Evolutionary conservation across 768 basidiomycete genomes (phyloP), one percentile per base, ranked within the genome.

Genomic region (Tremella mesenterica): DNA sequence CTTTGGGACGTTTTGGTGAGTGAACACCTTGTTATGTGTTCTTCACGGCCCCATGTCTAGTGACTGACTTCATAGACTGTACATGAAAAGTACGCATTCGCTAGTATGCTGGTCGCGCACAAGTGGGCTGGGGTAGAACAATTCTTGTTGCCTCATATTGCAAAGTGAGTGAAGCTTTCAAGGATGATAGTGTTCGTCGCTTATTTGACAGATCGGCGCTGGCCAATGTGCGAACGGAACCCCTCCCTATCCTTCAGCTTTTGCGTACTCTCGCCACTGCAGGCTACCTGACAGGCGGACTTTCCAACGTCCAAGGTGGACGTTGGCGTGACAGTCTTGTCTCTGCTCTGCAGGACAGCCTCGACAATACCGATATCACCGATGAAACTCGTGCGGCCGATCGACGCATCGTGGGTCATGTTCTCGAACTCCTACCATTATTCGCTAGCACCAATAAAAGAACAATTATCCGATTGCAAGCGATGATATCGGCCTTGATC

Each of bases 121-220:
- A 59, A 63, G 29, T 72, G 72, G 70, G 49, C 56, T 25, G 71
- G 70, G 6, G 56, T 70, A 33, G 72, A 73, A 50, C 72, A 73
- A 36, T 73, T 73, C 61, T 33, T 73, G 5, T 50, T 73, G 5
- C 59, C 68, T 10, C 68, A 70, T 34, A 50, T 73, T 18, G 67
- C 65, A 3, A 63, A 60, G 65, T 68, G 30, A 55, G 64, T 52
- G 7, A 12, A 44, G n/a, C n/a, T 12, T 26, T 44, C 7, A 9
- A 23, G 36, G 9, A 9, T 16, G 23, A 29, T 7, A 20, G 16
- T n/a, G 18, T 50, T 33, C 13, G 27, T 53, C 6, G 52, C 47
- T 33, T 56, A 50, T 49, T 2, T 16, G 9, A 7, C 55, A 67
- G 63, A 44, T 55, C 57, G 18, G 52, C 54, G 20, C 36, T 60